These are phyloP conservation scores for Huiozyma naganishii DNA, from an alignment of 805 yeast genomes.

Conservation along the genomic window DNA sequence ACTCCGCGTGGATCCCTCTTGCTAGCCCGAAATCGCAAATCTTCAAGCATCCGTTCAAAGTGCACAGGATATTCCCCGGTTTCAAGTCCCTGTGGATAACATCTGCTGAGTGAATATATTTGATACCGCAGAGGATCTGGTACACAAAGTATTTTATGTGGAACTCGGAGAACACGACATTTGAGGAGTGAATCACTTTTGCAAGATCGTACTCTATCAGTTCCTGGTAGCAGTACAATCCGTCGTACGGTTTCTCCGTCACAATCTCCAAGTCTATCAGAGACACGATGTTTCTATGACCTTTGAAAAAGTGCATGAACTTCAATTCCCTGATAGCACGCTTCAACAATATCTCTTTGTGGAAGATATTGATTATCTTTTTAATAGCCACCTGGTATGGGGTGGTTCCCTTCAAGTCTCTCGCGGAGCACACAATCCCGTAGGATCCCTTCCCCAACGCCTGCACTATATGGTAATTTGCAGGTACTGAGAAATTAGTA, in stretches of 20 bases:
- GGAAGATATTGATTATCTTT: conserved; percentile 62
- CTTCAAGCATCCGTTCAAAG: conserved; percentile 62
- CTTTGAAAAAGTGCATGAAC: conserved; percentile 71
- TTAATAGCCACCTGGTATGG: conserved; percentile 55
- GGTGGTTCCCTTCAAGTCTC: conserved; percentile 16
- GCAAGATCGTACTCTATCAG: conserved; percentile 73
- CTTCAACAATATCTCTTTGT: conserved; percentile 53
- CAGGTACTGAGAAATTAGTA: conserved; percentile 51
- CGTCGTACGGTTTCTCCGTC: conserved; percentile 58
- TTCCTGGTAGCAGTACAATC: conserved; percentile 84
- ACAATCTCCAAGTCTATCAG: conserved; percentile 68
- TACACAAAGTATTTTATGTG: conserved; percentile 69
- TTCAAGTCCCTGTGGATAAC: conserved; percentile 88
- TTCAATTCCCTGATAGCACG: conserved; percentile 79
- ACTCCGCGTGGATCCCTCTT: conserved; percentile 47
- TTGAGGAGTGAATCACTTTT: conserved; percentile 60
- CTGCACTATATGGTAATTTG: conserved; percentile 45
- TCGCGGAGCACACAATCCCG: conserved; percentile 74
- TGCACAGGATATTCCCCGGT: conserved; percentile 80
- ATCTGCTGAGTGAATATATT: conserved; percentile 84
- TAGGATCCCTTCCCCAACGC: conserved; percentile 78
- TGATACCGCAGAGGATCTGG: conserved; percentile 77
- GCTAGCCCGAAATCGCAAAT: conserved; percentile 94
- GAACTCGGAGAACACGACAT: conserved; percentile 67
- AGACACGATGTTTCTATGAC: conserved; percentile 73